Base-by-base conservation (phyloP, 1,139 yeast species). In the Ogataea hybrid region DNA sequence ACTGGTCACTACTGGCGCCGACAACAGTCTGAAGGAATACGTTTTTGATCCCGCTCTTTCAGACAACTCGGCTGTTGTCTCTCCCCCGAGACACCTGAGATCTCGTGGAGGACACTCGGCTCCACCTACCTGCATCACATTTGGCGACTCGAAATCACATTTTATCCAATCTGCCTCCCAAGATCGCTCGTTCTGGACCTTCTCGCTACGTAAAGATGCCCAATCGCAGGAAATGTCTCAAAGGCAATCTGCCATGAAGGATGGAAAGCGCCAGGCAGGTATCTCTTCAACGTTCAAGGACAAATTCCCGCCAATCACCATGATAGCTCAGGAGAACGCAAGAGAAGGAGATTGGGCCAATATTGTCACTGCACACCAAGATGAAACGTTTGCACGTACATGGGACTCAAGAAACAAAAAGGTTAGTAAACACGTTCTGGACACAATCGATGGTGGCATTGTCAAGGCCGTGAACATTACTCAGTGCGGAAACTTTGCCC, bases 101-200 rank as follows among this genome's bases (percentile, higher is more conserved):
- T 85, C 95, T 0, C 78, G 98, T 61, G 97, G 97, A 54, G 99
- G 99, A 11, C 98, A 94, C 63, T 81, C 96, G 3, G 84, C 88
- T 17, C 96, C 98, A 6, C 95, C 98, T 3, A 72, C 84, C 1
- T 66, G 79, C 10, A 81, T 94, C 37, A 70, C 73, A 28, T 94
- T 92, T 62, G 88, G 95, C 3, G 81, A 77, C 53, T 77, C 79
- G 15, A 82, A 79, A 49, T 81, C 96, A 0, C 98, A 94, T 64
- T 87, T 81, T 63, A 62, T 94, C 25, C 73, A 87, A 44, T 86
- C 96, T 49, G 95, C 95, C 4, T 87, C 97, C 0, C 76, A 84
- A 53, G 98, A 94, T 65, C 75, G 77, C 51, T 75, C 96, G 2
- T 73, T 92, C 53, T 92, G 98, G 97, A 76, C 80, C 15, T 92